Conservation (phyloP, 2,329 filamentous ascomycete species). For the Zarea fungicola region DNA sequence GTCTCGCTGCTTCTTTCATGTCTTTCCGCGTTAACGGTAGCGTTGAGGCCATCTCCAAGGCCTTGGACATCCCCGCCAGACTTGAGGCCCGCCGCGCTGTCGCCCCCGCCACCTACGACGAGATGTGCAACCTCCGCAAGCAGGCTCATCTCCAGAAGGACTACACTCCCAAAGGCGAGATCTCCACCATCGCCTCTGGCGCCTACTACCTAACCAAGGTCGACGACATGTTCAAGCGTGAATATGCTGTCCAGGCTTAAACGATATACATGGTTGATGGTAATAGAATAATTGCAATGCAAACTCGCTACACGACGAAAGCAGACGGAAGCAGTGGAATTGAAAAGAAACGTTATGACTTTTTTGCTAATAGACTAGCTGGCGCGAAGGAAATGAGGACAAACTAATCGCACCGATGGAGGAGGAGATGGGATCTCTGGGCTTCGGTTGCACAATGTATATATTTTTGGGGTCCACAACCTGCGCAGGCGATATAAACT, state of each 20-base stretch:
- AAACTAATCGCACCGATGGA: constrained; percentile 3
- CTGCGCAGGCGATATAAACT: constrained; percentile 3
- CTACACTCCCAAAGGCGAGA: constrained; percentile 64
- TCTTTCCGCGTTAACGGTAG: constrained; percentile 69
- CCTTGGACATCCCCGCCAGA: constrained; percentile 63
- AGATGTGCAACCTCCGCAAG: constrained; percentile 78
- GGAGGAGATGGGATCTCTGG: neutral
- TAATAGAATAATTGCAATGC: constrained; percentile 7
- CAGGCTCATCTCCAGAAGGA: constrained; percentile 78
- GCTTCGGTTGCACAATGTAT: constrained; percentile 5
- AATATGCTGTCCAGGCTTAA: constrained; percentile 71
- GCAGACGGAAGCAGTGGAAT: neutral
- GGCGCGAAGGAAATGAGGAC: neutral
- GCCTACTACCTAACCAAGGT: constrained; percentile 77
- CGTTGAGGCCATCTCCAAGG: constrained; percentile 61
- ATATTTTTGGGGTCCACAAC: constrained; percentile 1
- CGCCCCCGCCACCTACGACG: constrained; percentile 67
- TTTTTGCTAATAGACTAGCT: constrained; percentile 9
- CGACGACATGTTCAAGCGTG: constrained; percentile 81
- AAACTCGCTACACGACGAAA: neutral
- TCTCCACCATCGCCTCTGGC: constrained; percentile 59
- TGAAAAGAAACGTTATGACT: neutral
- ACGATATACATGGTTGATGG: constrained; percentile 5
- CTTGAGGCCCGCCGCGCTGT: constrained; percentile 62
- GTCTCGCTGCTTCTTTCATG: constrained; percentile 66